These are phyloP conservation scores for Myriosclerotinia curreyana DNA, from an alignment of 2,329 filamentous ascomycete genomes.

Conservation along the genomic window DNA sequence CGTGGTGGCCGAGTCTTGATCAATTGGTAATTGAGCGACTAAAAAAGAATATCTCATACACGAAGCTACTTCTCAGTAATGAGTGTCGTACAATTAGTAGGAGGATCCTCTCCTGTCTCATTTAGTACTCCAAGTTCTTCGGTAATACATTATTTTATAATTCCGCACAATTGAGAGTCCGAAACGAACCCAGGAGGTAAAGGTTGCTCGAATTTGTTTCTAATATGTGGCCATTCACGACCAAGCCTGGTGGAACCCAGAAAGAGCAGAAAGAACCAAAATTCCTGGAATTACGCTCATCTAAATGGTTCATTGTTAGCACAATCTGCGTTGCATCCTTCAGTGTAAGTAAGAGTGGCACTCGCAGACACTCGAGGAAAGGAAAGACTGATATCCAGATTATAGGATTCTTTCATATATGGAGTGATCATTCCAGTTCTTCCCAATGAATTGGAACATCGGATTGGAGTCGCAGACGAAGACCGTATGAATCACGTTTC, in stretches of 20 bases:
- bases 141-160: not conserved
- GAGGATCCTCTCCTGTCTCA: not conserved
- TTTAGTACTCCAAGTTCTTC: too few species aligned
- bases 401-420: constrained; percentile 58
- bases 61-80: not conserved
- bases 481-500: constrained; percentile 24
- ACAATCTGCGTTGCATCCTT: constrained; percentile 24
- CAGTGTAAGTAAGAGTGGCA: constrained; percentile 1
- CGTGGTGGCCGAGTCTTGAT: too few species aligned
- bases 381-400: not conserved
- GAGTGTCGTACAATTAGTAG: not conserved
- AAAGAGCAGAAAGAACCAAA: not conserved
- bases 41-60: not conserved
- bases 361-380: not conserved
- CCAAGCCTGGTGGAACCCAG: not conserved
- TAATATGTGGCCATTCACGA: not conserved
- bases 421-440: constrained; percentile 61
- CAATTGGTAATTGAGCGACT: not conserved
- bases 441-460: constrained; percentile 60
- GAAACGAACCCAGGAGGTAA: not conserved
- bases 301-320: constrained; percentile 22
- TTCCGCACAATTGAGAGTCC: not conserved
- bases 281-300: constrained; percentile 27
- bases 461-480: constrained; percentile 49
- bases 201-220: not conserved